Evolutionary conservation across 257 asterid species (phyloP).

Genomic region (Scutellaria galericulata): DNA sequence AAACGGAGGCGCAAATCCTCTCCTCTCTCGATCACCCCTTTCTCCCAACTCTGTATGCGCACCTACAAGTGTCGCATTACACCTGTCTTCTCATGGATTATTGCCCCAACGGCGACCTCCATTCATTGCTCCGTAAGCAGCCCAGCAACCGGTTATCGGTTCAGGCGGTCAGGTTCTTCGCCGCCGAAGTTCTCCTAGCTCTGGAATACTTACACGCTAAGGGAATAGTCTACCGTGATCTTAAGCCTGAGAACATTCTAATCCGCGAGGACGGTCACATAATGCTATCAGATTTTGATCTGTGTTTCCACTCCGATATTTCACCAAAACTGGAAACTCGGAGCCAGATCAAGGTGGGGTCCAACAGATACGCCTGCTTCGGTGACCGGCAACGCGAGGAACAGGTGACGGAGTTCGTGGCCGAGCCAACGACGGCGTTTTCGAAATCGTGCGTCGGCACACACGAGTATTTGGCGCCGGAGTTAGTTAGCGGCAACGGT

Average conservation of each 20-base stretch:
- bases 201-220: conserved; percentile 74
- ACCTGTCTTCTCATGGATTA: conserved; percentile 79
- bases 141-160: conserved; percentile 53
- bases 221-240: conserved; percentile 86
- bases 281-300: conserved; percentile 84
- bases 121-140: conserved; percentile 75
- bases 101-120: conserved; percentile 86
- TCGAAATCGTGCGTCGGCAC: conserved; percentile 89
- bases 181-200: conserved; percentile 72
- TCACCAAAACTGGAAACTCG: conserved; percentile 54
- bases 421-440: conserved; percentile 81
- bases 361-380: conserved; percentile 30
- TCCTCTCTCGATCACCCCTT: conserved; percentile 81
- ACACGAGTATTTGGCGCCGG: conserved; percentile 89
- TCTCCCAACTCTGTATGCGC: conserved; percentile 85
- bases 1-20: conserved; percentile 75
- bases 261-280: conserved; percentile 84
- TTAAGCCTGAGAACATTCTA: conserved; percentile 79
- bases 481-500: conserved; percentile 68
- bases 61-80: conserved; percentile 79
- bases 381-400: conserved; percentile 42
- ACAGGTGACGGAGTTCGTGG: conserved; percentile 68
- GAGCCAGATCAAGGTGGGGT: conserved; percentile 23
- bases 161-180: conserved; percentile 71
- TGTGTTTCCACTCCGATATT: conserved; percentile 65